Conservation (phyloP, 1,284 basidiomycete genomes). For the Leucoagaricus sp. region DNA sequence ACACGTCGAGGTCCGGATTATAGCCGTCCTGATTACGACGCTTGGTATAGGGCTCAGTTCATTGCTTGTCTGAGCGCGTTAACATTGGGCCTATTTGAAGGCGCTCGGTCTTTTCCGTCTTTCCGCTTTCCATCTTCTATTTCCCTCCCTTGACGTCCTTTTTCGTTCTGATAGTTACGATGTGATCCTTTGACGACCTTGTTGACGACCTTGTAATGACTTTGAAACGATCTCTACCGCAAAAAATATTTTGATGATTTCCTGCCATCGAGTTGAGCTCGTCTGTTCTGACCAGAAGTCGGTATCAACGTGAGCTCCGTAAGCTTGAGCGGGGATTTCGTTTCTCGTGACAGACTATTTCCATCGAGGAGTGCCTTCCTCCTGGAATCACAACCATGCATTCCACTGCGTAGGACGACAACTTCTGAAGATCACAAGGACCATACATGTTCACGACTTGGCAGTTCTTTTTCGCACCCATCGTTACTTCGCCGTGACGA, state of each 20-base stretch:
- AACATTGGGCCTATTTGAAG: neutral
- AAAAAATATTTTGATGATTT: neutral
- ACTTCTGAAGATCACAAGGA: neutral
- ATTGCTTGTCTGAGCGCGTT: neutral
- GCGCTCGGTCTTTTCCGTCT: neutral
- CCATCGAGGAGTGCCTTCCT: neutral
- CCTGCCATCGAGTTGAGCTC: neutral
- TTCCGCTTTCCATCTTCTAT: too few species aligned
- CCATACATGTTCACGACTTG: neutral
- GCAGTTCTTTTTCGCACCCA: neutral
- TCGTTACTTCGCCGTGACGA: neutral
- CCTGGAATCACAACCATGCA: neutral
- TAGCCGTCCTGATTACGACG: neutral
- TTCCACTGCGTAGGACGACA: neutral
- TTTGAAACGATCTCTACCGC: neutral
- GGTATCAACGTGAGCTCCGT: too few species aligned
- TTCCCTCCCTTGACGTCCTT: neutral
- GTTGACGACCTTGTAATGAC: neutral
- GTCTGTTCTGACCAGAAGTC: too few species aligned
- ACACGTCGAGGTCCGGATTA: neutral
- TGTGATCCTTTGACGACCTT: neutral
- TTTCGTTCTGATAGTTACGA: neutral
- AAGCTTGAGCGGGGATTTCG: too few species aligned
- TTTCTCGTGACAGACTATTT: too few species aligned
- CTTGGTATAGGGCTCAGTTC: neutral